These are phyloP conservation scores for Coriaria nepalensis DNA, from an alignment of 306 rosid species.

Conservation along the genomic window DNA sequence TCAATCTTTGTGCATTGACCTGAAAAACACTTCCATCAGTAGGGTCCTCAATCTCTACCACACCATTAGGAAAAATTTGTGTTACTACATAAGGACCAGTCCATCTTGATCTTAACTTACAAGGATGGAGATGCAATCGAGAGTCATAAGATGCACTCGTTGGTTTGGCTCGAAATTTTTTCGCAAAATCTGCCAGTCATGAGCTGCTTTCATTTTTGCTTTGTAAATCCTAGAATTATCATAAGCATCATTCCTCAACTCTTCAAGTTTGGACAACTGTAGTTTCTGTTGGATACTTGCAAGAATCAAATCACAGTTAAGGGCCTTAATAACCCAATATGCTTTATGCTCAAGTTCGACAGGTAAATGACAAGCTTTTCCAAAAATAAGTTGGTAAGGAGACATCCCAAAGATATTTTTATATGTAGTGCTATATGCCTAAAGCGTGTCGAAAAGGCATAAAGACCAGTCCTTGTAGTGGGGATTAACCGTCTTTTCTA, in stretches of 20 bases:
- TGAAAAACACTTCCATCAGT: neutral
- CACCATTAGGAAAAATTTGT: neutral
- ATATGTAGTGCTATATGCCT: neutral
- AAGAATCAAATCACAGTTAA: too few species aligned
- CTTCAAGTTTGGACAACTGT: neutral
- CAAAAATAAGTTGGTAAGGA: neutral
- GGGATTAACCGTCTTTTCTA: too few species aligned
- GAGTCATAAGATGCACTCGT: too few species aligned
- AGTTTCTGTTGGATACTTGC: neutral
- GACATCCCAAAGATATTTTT: constrained; percentile 1
- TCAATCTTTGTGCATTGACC: neutral
- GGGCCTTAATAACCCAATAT: neutral
- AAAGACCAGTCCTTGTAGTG: too few species aligned
- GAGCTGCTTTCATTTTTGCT: too few species aligned
- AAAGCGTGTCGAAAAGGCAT: neutral
- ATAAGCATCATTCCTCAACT: too few species aligned
- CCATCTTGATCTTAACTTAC: constrained; percentile 6
- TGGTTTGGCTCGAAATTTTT: too few species aligned
- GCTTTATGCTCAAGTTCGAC: neutral
- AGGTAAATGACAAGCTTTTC: too few species aligned
- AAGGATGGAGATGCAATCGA: constrained; percentile 2
- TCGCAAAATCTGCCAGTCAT: too few species aligned
- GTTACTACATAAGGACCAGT: constrained; percentile 1
- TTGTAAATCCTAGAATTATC: too few species aligned
- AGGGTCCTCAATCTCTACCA: neutral